phyloP scores from a whole-genome alignment of 495 filamentous ascomycete genomes.

The Pseudomonodictys pantanalensis region DNA sequence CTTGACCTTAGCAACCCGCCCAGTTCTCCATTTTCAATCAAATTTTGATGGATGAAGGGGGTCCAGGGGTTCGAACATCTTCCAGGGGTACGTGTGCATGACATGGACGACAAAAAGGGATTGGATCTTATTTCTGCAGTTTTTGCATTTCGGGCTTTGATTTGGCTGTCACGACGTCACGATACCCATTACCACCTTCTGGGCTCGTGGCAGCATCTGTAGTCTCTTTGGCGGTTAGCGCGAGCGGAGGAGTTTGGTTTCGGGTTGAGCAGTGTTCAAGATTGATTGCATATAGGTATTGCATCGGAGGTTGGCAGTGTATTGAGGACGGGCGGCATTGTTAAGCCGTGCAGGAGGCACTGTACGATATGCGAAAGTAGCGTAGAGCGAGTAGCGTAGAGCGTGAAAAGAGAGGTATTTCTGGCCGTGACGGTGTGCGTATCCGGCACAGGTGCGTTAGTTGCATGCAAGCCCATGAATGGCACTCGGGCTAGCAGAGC shows the following conservation, averaged over 20 bases:
- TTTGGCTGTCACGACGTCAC: constrained; percentile 18
- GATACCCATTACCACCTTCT: constrained; percentile 21
- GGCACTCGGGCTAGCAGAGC: no score
- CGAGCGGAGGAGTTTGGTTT: constrained; percentile 16
- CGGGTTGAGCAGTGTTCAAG: neutral
- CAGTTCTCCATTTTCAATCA: constrained; percentile 29
- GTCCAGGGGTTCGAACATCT: neutral
- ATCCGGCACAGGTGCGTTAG: neutral
- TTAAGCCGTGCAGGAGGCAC: neutral
- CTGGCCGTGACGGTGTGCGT: neutral
- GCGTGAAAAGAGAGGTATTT: neutral
- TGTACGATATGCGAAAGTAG: neutral
- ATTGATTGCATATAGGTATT: neutral
- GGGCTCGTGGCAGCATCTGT: constrained; percentile 10
- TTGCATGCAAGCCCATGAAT: no score
- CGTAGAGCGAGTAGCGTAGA: neutral
- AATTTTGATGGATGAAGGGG: constrained; percentile 12
- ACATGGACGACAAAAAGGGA: constrained; percentile 16
- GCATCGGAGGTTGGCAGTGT: no score
- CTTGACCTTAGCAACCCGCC: constrained; percentile 27
- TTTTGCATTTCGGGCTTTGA: constrained; percentile 18
- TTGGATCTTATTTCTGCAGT: constrained; percentile 10
- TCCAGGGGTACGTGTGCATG: constrained; percentile 5
- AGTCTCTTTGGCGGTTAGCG: neutral
- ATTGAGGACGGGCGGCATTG: neutral